These are phyloP conservation scores for Eimeria tenella DNA, from an alignment of 169 alveolate genomes.

Conservation along the genomic window DNA sequence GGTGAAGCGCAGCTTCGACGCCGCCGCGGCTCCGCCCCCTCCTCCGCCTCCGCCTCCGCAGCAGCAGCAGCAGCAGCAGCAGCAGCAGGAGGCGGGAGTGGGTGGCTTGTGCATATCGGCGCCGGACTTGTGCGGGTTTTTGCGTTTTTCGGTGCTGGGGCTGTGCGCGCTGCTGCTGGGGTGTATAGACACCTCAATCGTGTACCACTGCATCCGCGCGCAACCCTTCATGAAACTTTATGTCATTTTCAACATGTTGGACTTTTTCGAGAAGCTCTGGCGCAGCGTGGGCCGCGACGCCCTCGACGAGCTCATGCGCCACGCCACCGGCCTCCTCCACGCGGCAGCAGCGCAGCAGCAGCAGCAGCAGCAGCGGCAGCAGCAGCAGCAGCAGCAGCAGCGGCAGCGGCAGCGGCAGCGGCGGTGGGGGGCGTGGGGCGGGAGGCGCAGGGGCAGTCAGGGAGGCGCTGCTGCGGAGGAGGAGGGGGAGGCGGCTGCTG, in stretches of 20 bases:
- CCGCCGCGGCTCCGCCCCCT: background rate
- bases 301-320: constrained; percentile 85
- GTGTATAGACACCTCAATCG: constrained; percentile 89
- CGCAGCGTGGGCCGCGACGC: constrained; percentile 92
- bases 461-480: too few species aligned
- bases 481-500: background rate
- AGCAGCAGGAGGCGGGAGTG: background rate
- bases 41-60: background rate
- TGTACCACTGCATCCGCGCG: constrained; percentile 92
- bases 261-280: constrained; percentile 90
- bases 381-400: constrained; percentile 54
- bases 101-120: background rate
- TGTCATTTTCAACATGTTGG: constrained; percentile 93
- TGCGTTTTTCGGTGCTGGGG: constrained; percentile 86
- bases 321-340: background rate
- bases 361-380: constrained; percentile 69
- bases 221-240: constrained; percentile 93
- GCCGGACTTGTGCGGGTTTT: constrained; percentile 75
- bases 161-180: constrained; percentile 87
- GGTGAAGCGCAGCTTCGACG: background rate
- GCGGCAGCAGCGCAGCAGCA: background rate
- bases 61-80: constrained; percentile 24
- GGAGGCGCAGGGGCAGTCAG: too few species aligned
- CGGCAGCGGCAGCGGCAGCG: background rate
- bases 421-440: too few species aligned